Conservation (phyloP, 2,329 filamentous ascomycete species). For the Aspergillus hortae region DNA sequence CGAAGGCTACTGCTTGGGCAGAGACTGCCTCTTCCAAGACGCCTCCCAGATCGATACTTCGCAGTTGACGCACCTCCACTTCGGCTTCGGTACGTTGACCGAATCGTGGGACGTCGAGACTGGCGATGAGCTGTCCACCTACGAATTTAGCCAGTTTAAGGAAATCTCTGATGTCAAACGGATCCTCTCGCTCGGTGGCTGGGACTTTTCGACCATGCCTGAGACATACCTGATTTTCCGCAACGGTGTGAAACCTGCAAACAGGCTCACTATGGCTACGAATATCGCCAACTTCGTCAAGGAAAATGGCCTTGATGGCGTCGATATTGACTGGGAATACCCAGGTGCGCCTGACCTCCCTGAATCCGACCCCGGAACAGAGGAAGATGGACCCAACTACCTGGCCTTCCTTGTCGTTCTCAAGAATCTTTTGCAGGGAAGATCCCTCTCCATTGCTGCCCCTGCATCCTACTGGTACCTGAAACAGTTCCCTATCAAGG, state of each 20-base stretch:
- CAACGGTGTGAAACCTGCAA: constrained; percentile 29
- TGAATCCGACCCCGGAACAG: constrained; percentile 23
- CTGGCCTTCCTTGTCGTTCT: constrained; percentile 24
- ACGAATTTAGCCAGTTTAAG: constrained; percentile 33
- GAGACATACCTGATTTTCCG: constrained; percentile 39
- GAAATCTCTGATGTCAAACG: constrained; percentile 24
- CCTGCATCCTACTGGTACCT: constrained; percentile 28
- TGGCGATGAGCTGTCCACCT: constrained; percentile 11
- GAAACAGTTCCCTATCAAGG: constrained; percentile 9
- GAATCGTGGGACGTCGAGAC: constrained; percentile 27
- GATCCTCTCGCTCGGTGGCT: constrained; percentile 46
- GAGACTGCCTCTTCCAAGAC: constrained; percentile 3
- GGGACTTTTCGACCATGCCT: constrained; percentile 40
- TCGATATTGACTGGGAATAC: constrained; percentile 15
- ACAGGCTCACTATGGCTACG: constrained; percentile 36
- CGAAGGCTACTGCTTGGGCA: not conserved
- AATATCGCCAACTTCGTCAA: constrained; percentile 28
- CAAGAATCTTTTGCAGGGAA: constrained; percentile 13
- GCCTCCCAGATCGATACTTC: constrained; percentile 18
- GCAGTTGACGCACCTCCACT: constrained; percentile 34
- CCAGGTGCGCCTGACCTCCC: constrained; percentile 8
- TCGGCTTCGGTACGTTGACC: constrained; percentile 34
- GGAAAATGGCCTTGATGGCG: constrained; percentile 11
- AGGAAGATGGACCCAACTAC: constrained; percentile 32
- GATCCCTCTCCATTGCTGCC: constrained; percentile 22